Evolutionary conservation across 1,139 yeast species (phyloP).

Genomic region (Meyerozyma smithsonii): DNA sequence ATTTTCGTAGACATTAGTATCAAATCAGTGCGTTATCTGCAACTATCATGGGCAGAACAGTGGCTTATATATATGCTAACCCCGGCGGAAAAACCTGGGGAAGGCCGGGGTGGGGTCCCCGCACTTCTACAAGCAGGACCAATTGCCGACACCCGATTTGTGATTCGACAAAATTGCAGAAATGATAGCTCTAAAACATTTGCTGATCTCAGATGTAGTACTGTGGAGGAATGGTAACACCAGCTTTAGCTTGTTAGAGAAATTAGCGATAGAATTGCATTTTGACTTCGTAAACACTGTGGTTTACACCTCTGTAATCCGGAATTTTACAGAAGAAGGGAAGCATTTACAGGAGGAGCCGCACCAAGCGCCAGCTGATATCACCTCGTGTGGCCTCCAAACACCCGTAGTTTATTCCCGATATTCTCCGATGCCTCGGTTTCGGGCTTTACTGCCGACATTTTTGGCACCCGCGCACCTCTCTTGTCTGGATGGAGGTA

Average conservation of each 20-base stretch:
- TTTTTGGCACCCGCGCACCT: background rate
- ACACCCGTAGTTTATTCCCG: background rate
- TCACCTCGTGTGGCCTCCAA: no score
- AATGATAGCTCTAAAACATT: no score
- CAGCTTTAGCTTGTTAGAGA: no score
- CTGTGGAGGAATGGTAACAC: no score
- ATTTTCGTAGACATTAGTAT: constrained; percentile 44
- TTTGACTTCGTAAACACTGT: no score
- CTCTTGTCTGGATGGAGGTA: background rate
- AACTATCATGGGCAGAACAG: background rate
- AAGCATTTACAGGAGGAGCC: no score
- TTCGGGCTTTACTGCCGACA: background rate
- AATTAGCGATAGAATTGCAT: no score
- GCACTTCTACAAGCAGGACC: background rate
- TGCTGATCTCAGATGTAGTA: no score
- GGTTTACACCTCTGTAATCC: no score
- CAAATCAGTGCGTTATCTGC: no score
- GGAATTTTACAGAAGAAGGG: no score
- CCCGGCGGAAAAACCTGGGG: constrained; percentile 2
- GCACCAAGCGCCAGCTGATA: no score
- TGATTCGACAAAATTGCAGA: background rate
- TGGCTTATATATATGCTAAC: constrained; percentile 1
- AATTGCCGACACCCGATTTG: background rate
- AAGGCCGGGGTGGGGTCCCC: constrained; percentile 1
- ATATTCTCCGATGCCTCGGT: constrained; percentile 2